A percentile compares a stretch with the other conserved stretches of the same genome.
phyloP scores from a whole-genome alignment of 257 asterid genomes.

The Solanum tacnaense region DNA sequence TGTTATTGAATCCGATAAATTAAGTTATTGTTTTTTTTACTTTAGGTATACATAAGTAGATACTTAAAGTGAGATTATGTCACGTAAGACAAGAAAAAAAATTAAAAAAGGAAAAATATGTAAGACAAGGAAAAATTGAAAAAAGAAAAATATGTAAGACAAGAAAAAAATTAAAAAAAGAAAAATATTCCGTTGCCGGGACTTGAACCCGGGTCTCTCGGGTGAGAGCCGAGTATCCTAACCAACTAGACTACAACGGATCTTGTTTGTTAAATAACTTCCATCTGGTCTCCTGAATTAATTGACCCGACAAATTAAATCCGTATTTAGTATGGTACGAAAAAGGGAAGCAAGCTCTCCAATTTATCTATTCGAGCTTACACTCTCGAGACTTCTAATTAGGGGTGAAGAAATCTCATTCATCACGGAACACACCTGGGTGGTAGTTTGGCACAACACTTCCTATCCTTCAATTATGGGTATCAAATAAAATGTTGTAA shows the following conservation, averaged over 20 bases:
- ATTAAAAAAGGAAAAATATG: too few relatives aligned
- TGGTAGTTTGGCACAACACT: background rate
- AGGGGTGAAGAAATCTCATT: background rate
- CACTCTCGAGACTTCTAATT: background rate
- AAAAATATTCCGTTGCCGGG: slow-evolving; percentile 52
- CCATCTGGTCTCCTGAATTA: too few relatives aligned
- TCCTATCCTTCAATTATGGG: background rate
- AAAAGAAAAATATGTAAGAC: too few relatives aligned
- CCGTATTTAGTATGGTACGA: background rate
- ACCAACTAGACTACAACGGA: slow-evolving; percentile 99
- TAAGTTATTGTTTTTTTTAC: too few relatives aligned
- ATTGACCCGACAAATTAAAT: background rate
- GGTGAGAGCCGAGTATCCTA: slow-evolving; percentile 99
- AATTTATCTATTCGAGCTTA: background rate
- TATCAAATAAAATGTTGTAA: background rate
- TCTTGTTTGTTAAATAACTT: background rate
- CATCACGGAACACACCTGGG: background rate
- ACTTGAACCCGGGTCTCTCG: slow-evolving; percentile 94
- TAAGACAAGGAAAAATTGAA: too few relatives aligned
- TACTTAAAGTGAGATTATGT: too few relatives aligned
- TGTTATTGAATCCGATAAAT: too few relatives aligned
- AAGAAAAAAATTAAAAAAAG: too few relatives aligned
- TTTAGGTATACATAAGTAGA: too few relatives aligned
- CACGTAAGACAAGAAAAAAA: too few relatives aligned
- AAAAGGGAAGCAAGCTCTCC: background rate